Evolutionary conservation across 2,329 filamentous ascomycete species (phyloP), one percentile per base, ranked within the genome.

Genomic region (Sporothrix sp.): DNA sequence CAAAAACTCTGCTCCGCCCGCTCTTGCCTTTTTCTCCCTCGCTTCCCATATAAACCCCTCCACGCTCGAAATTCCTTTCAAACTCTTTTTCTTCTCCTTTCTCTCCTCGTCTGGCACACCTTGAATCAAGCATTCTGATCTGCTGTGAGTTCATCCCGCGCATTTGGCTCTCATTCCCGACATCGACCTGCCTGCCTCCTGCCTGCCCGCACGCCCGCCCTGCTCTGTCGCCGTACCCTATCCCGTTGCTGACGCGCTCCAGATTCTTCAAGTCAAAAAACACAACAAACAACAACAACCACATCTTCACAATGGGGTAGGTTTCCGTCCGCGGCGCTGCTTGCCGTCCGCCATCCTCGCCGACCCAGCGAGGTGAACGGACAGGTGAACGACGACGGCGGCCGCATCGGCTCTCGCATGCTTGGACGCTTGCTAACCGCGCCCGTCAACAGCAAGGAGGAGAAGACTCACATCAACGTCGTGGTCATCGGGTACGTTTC

Each of bases 401-500:
- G n/a, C n/a, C n/a, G n/a, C n/a, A n/a, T n/a, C n/a, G n/a, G n/a
- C n/a, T n/a, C n/a, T n/a, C n/a, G n/a, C n/a, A 28, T 28, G 25
- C 25, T 28, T 28, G 25, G 6, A 10, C 25, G 10, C 25, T 23
- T 43, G 37, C 60, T 62, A 53, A 62, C 63, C 43, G 42, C 46
- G 25, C 9, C 5, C 32, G 27, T 40, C 47, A 60, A 64, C 68
- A 91, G 90, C 87, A 97, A 88, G 81, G 83, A 95, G 68, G 87
- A 91, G 61, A 95, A 95, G 85, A 76, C 73, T 75, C 91, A 97
- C 75, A 88, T 97, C 76, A 90, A 90, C 86, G 85, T 65, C 57
- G 61, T 65, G 61, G 65, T 67, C 57, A 65, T 66, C 59, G 61
- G 56, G 54, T 58, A 51, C 53, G 55, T 54, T 33, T 7, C 25